Evolutionary conservation across 306 rosid species (phyloP).

Genomic region (Citrullus colocynthis): DNA sequence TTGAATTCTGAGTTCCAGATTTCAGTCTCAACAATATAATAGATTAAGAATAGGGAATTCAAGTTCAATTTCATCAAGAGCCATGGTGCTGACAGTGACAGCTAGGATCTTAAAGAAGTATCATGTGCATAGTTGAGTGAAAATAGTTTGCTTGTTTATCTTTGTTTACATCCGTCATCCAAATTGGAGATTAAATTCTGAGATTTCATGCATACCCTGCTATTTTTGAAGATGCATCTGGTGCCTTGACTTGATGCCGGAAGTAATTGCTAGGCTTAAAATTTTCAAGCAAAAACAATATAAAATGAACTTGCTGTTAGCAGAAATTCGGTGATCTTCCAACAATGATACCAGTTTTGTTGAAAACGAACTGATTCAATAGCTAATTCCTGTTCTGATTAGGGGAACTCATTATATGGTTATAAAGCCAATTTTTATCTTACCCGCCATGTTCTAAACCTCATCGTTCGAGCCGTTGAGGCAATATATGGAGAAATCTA

Average conservation of each 20-base stretch:
- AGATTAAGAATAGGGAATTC: neutral
- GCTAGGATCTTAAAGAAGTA: neutral
- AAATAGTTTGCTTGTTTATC: neutral
- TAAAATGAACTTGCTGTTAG: neutral
- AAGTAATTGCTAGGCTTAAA: neutral
- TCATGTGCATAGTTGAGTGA: neutral
- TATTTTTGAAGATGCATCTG: neutral
- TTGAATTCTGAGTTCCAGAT: neutral
- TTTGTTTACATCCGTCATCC: neutral
- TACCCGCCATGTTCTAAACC: neutral
- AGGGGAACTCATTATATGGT: neutral
- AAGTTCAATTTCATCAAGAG: neutral
- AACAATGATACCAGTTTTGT: neutral
- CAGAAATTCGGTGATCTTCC: neutral
- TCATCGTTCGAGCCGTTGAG: neutral
- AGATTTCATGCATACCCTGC: neutral
- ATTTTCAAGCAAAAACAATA: neutral
- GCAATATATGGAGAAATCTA: neutral
- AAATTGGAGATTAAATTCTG: neutral
- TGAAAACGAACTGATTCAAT: neutral
- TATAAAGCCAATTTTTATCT: neutral
- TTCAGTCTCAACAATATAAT: neutral
- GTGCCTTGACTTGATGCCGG: neutral
- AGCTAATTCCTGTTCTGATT: neutral
- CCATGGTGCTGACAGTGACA: neutral